These are phyloP conservation scores for Ophiostoma sp. DNA, from an alignment of 2,329 filamentous ascomycete species.

Conservation along the genomic window DNA sequence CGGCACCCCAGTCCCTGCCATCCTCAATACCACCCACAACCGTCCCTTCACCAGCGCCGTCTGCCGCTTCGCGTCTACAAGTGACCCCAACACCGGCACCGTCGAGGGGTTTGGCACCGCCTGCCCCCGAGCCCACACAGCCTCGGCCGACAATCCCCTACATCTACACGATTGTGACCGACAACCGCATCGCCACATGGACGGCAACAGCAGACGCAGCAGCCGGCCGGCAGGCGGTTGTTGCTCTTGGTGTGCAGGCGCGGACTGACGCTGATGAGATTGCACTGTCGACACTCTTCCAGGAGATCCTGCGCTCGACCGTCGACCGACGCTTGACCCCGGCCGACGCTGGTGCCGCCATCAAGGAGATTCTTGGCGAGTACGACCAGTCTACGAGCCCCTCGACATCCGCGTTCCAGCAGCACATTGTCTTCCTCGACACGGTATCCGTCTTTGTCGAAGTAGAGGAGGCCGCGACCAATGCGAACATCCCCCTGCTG, in stretches of 20 bases:
- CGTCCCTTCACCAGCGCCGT: background rate
- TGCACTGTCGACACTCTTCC: slow-evolving; percentile 66
- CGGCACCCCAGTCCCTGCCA: background rate
- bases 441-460: slow-evolving; percentile 74
- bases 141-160: slow-evolving; percentile 39
- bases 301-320: slow-evolving; percentile 76
- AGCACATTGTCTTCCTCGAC: slow-evolving; percentile 69
- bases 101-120: background rate
- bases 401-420: slow-evolving; percentile 31
- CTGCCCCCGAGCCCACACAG: background rate
- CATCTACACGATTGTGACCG: slow-evolving; percentile 70
- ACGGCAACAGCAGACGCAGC: slow-evolving; percentile 42
- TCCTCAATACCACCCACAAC: background rate
- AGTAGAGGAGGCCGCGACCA: slow-evolving; percentile 51
- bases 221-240: slow-evolving; percentile 58
- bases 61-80: background rate
- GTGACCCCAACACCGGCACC: background rate
- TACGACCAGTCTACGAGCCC: background rate
- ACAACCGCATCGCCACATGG: slow-evolving; percentile 65
- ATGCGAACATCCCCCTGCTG: slow-evolving; percentile 45
- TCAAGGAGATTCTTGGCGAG: slow-evolving; percentile 62
- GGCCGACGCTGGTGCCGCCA: slow-evolving; percentile 61
- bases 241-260: slow-evolving; percentile 60
- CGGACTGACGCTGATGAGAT: slow-evolving; percentile 62
- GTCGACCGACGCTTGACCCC: slow-evolving; percentile 63